Evolutionary conservation across 2,329 filamentous ascomycete species (phyloP).

Genomic region (Claviceps sp.): DNA sequence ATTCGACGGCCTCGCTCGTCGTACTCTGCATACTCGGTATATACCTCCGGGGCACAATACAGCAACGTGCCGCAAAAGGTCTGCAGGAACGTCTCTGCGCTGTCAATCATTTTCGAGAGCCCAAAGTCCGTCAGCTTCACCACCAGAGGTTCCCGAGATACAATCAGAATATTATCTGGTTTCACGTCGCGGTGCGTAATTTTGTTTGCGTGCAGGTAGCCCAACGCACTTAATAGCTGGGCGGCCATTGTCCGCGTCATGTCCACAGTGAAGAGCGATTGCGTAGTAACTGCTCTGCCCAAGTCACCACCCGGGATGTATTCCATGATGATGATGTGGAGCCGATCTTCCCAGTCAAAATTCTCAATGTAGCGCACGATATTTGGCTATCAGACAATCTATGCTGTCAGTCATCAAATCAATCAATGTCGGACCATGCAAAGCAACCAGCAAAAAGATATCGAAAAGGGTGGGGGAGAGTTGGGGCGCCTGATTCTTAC

Average conservation of each 20-base stretch:
- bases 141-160: slow-evolving; percentile 54
- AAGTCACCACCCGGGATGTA: slow-evolving; percentile 74
- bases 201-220: slow-evolving; percentile 72
- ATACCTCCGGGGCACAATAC: slow-evolving; percentile 95
- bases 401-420: not conserved
- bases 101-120: slow-evolving; percentile 84
- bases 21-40: slow-evolving; percentile 56
- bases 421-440: not conserved
- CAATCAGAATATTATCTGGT: slow-evolving; percentile 89
- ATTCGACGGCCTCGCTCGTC: slow-evolving; percentile 56
- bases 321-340: slow-evolving; percentile 98
- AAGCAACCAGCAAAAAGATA: no score
- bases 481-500: slow-evolving; percentile 33
- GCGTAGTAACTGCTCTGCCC: slow-evolving; percentile 52
- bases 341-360: slow-evolving; percentile 63
- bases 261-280: slow-evolving; percentile 50
- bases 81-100: slow-evolving; percentile 80
- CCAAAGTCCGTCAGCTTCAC: slow-evolving; percentile 96
- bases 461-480: not conserved
- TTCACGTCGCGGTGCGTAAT: slow-evolving; percentile 99
- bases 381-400: slow-evolving; percentile 45
- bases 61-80: slow-evolving; percentile 94
- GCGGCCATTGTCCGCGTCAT: slow-evolving; percentile 57
- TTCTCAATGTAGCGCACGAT: slow-evolving; percentile 89
- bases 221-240: slow-evolving; percentile 69